Base-by-base conservation (phyloP, 1,139 yeast species). In the Pneumocystis canis region DNA sequence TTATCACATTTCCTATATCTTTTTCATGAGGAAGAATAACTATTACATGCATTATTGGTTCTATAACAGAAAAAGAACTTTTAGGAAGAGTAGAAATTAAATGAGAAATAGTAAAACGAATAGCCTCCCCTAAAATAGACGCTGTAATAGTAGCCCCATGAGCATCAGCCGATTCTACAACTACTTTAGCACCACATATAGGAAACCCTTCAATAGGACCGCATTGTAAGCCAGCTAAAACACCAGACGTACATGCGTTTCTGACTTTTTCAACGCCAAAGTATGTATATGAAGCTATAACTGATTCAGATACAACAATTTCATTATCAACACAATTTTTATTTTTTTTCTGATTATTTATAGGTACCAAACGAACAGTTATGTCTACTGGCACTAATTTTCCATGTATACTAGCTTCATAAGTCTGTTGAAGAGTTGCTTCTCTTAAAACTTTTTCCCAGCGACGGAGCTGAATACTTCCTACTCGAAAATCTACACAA, bases 1-100 rank as follows among this genome's bases (percentile, higher is more conserved):
- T 47, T 47, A 47, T 11, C 4, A 47, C 54, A 28, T 47, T 47
- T 11, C 54, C 54, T 47, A 47, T 18, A 25, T 47, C 31, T n/a
- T 47, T 25, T 11, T 94, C 98, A 70, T 84, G 82, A 65, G 99
- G 98, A 2, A 98, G 95, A 62, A 94, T 87, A 61, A 92, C 86
- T 65, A 90, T 84, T 57, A 92, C 95, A 65, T 83, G 82, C 98
- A 92, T 92, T 72, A 92, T 88, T 64, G 99, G 99, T 76, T 92
- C 98, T 72, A 92, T 80, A 69, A 92, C 84, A 11, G 54, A 47
- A 25, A 47, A 5, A 28, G 30, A 47, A 11, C 25, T 30, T 3
- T 25, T 25, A 3, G 54, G 54, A 25, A 47, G 6, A 47, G 11
- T 25, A 1, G 54, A 25, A 9, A 47, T 20, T 11, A 47, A 5